These are phyloP conservation scores for Boletus sp. DNA, from an alignment of 1,284 basidiomycete species.

Conservation along the genomic window DNA sequence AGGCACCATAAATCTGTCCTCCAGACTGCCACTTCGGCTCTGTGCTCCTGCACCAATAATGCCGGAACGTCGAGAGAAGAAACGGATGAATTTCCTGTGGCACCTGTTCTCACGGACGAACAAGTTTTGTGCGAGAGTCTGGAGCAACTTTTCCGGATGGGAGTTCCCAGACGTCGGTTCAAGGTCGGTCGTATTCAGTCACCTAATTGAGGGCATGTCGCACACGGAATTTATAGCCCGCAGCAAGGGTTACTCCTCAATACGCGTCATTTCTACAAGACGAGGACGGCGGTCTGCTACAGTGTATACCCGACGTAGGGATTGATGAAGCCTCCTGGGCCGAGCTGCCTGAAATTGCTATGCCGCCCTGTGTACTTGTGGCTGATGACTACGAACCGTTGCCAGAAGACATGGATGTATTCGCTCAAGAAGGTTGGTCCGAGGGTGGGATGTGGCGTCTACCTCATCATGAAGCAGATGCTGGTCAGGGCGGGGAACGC, in stretches of 20 bases:
- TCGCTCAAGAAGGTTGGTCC: conserved; percentile 15
- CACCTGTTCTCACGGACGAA: conserved; percentile 32
- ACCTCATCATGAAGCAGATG: conserved; percentile 8
- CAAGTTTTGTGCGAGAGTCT: conserved; percentile 43
- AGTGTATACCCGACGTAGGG: conserved; percentile 6
- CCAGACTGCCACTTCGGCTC: conserved; percentile 17
- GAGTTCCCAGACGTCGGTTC: conserved; percentile 44
- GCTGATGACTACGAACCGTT: conserved; percentile 1
- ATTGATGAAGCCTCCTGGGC: conserved; percentile 16
- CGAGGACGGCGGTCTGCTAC: conserved; percentile 26
- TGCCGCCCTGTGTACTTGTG: conserved; percentile 1
- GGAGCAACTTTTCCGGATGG: conserved; percentile 44
- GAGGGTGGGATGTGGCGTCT: conserved; percentile 17
- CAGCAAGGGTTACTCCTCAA: conserved; percentile 6
- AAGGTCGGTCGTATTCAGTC: conserved; percentile 40
- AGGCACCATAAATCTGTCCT: conserved; percentile 21
- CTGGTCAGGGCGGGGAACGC: conserved; percentile 2
- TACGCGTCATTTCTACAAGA: conserved; percentile 10
- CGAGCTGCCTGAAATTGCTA: conserved; percentile 16
- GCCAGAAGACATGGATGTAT: conserved; percentile 16
- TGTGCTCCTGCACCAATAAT: conserved; percentile 17
- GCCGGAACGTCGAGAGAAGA: conserved; percentile 13
- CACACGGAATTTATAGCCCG: conserved; percentile 16
- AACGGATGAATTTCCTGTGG: conserved; percentile 10
- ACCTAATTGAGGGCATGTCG: background rate